Conservation (phyloP, 495 filamentous ascomycete genomes). For the Eremomyces bilateralis region DNA sequence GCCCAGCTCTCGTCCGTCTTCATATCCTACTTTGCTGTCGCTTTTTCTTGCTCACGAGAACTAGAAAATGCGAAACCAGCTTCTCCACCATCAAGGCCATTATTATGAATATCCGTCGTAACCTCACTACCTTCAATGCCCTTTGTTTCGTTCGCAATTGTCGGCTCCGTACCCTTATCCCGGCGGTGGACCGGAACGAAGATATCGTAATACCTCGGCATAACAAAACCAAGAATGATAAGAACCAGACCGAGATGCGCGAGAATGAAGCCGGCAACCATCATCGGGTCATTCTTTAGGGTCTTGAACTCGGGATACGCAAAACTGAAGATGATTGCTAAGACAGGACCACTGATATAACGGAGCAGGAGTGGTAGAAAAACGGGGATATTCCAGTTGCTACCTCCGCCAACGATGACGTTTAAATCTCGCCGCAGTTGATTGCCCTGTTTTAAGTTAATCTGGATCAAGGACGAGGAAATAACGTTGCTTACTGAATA, state of each 20-base stretch:
- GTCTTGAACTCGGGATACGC: slow-evolving; percentile 21
- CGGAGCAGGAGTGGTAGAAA: slow-evolving; percentile 18
- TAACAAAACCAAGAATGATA: slow-evolving; percentile 15
- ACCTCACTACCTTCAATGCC: too few relatives aligned
- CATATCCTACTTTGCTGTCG: too few relatives aligned
- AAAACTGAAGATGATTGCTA: slow-evolving; percentile 23
- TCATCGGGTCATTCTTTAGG: slow-evolving; percentile 19
- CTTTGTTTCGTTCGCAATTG: slow-evolving; percentile 1
- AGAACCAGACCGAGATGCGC: slow-evolving; percentile 15
- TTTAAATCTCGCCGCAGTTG: slow-evolving; percentile 8
- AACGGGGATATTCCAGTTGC: slow-evolving; percentile 21
- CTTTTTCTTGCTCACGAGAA: too few relatives aligned
- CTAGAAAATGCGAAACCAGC: too few relatives aligned
- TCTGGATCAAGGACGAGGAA: not conserved
- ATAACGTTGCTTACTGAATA: slow-evolving; percentile 3
- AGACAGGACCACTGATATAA: slow-evolving; percentile 20
- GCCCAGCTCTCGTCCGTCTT: too few relatives aligned
- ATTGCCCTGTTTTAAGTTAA: slow-evolving; percentile 2
- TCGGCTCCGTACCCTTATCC: too few relatives aligned
- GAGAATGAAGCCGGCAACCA: slow-evolving; percentile 20
- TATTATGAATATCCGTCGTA: too few relatives aligned
- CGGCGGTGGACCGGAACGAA: slow-evolving; percentile 16
- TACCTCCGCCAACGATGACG: slow-evolving; percentile 7
- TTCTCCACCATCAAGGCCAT: too few relatives aligned
- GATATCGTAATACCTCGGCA: slow-evolving; percentile 20